Conservation (phyloP, 2,329 filamentous ascomycete genomes). For the Fusarium piperis region DNA sequence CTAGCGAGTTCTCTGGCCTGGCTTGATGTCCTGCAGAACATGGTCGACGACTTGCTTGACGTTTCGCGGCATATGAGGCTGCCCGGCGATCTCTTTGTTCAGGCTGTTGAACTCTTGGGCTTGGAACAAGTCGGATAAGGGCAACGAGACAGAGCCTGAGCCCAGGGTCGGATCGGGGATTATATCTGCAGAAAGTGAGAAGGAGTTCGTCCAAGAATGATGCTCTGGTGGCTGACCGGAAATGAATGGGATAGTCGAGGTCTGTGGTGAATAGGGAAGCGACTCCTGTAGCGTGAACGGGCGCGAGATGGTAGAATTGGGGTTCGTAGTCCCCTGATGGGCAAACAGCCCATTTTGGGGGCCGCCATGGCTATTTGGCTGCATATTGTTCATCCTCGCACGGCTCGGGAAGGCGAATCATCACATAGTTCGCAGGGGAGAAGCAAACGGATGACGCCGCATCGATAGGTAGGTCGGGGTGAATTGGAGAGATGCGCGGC, state of each 20-base stretch:
- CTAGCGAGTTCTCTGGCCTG: constrained; percentile 76
- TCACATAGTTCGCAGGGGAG: constrained; percentile 46
- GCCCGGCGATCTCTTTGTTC: constrained; percentile 73
- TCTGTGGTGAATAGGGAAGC: constrained; percentile 83
- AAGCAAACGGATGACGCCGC: constrained; percentile 40
- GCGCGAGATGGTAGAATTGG: constrained; percentile 45
- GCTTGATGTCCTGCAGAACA: constrained; percentile 77
- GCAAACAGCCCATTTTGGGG: constrained; percentile 48
- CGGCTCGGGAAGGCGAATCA: constrained; percentile 41
- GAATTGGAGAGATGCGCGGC: constrained; percentile 15
- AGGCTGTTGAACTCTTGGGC: constrained; percentile 70
- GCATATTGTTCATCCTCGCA: constrained; percentile 46
- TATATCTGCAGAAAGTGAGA: constrained; percentile 60
- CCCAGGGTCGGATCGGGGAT: constrained; percentile 72
- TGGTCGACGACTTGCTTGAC: constrained; percentile 78
- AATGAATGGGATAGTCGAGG: constrained; percentile 81
- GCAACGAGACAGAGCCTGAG: constrained; percentile 62
- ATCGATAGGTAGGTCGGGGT: constrained; percentile 35
- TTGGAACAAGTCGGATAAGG: constrained; percentile 62
- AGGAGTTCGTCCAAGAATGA: not conserved
- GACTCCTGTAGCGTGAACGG: constrained; percentile 77
- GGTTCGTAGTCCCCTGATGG: constrained; percentile 35
- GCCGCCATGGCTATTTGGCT: constrained; percentile 44
- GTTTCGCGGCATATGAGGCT: constrained; percentile 68
- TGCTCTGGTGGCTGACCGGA: constrained; percentile 63